phyloP scores from a whole-genome alignment of 2,329 filamentous ascomycete genomes.

The Neofusicoccum laricinum region DNA sequence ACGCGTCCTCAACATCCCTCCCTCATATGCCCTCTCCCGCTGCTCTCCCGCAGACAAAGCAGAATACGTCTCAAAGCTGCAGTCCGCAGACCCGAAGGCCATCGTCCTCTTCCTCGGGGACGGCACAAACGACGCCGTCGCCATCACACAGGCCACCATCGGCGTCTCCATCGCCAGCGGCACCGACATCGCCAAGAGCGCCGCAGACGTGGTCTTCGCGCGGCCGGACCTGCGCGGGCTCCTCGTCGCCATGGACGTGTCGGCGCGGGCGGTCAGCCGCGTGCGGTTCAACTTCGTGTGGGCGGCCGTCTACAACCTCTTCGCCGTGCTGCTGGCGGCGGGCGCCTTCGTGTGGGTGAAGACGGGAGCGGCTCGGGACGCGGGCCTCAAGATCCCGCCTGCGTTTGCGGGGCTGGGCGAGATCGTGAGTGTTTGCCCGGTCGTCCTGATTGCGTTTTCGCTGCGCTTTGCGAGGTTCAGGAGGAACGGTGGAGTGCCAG shows the following conservation, averaged over 20 bases:
- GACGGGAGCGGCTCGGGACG: neutral
- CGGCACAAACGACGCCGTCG: conserved; percentile 75
- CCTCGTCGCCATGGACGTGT: conserved; percentile 56
- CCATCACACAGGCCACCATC: conserved; percentile 67
- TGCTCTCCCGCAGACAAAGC: conserved; percentile 56
- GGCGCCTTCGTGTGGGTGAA: conserved; percentile 60
- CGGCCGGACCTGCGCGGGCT: conserved; percentile 56
- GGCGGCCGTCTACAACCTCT: conserved; percentile 67
- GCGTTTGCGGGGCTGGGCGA: conserved; percentile 68
- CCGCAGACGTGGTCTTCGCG: conserved; percentile 69
- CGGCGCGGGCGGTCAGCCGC: conserved; percentile 36
- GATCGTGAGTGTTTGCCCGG: conserved; percentile 70
- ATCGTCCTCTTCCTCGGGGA: conserved; percentile 70
- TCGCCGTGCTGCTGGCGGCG: conserved; percentile 64
- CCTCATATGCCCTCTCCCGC: conserved; percentile 41
- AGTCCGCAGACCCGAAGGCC: conserved; percentile 16
- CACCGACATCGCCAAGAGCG: conserved; percentile 64
- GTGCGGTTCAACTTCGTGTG: conserved; percentile 66
- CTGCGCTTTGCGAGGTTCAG: conserved; percentile 35
- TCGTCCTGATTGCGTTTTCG: conserved; percentile 57
- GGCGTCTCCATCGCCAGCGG: conserved; percentile 63
- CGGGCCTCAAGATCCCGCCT: conserved; percentile 50
- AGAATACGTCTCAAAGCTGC: conserved; percentile 45
- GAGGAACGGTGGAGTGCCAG: neutral
- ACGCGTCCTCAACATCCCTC: conserved; percentile 33